phyloP scores from a whole-genome alignment of 163 green algal species.

The Chlorella variabilis region DNA sequence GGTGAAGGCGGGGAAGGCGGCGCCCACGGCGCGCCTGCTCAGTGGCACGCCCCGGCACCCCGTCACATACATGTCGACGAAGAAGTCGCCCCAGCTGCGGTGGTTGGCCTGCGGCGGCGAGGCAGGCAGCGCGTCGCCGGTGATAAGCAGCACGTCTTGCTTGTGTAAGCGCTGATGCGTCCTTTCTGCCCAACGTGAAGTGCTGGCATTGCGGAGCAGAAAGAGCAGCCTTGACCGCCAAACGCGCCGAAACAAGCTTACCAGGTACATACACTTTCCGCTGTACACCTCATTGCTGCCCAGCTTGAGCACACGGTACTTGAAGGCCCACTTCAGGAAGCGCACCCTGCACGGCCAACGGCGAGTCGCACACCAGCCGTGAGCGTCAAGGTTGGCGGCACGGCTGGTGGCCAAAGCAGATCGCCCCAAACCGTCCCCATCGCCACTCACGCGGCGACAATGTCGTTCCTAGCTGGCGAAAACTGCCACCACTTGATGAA shows the following conservation, averaged over 20 bases:
- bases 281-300: not conserved
- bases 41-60: constrained; percentile 11
- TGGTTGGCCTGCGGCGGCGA: constrained; percentile 28
- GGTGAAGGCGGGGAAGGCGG: constrained; percentile 86
- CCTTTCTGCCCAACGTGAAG: too few relatives aligned
- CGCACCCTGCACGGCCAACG: constrained; percentile 7
- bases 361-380: too few relatives aligned
- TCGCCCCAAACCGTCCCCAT: too few relatives aligned
- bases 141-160: too few relatives aligned
- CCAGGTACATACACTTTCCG: constrained; percentile 32
- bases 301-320: not conserved
- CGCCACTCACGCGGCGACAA: constrained; percentile 17
- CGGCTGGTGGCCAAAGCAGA: too few relatives aligned
- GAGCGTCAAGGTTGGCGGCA: too few relatives aligned
- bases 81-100: constrained; percentile 32
- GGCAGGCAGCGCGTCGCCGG: too few relatives aligned
- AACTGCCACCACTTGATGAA: constrained; percentile 30
- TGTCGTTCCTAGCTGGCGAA: not conserved
- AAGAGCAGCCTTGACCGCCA: too few relatives aligned
- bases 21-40: constrained; percentile 54
- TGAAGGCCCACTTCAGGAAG: constrained; percentile 27
- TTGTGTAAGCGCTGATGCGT: too few relatives aligned
- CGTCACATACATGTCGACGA: constrained; percentile 33
- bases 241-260: too few relatives aligned
- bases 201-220: too few relatives aligned